Evolutionary conservation across 331 rosid genomes (phyloP).

Genomic region (Acacia pycnantha): DNA sequence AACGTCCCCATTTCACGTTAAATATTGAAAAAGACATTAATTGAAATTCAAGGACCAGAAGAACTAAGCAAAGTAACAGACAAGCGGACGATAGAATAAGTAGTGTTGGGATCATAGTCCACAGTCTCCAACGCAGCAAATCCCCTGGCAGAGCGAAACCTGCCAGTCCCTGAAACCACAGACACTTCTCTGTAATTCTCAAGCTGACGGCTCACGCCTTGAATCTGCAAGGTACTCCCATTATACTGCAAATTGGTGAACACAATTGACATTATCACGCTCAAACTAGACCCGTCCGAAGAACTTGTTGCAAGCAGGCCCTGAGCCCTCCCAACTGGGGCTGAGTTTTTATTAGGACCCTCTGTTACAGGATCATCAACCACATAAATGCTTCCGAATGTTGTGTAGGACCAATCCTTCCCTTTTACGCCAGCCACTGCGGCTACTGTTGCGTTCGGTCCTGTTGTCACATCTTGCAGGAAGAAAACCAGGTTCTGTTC

Average conservation of each 20-base stretch:
- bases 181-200: slow-evolving; percentile 47
- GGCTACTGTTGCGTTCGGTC: slow-evolving; percentile 31
- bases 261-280: slow-evolving; percentile 37
- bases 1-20: not conserved
- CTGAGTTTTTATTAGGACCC: not conserved
- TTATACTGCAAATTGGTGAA: slow-evolving; percentile 35
- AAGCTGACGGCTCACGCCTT: slow-evolving; percentile 50
- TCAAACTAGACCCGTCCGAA: slow-evolving; percentile 39
- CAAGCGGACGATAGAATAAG: slow-evolving; percentile 38
- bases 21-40: not conserved
- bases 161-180: slow-evolving; percentile 59
- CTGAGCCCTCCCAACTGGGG: slow-evolving; percentile 47
- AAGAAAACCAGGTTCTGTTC: slow-evolving; percentile 26
- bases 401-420: slow-evolving; percentile 38
- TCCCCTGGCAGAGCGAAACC: slow-evolving; percentile 50
- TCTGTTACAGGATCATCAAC: slow-evolving; percentile 43
- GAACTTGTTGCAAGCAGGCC: slow-evolving; percentile 39
- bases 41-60: not conserved
- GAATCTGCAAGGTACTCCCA: slow-evolving; percentile 53
- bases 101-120: slow-evolving; percentile 27
- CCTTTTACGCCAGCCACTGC: slow-evolving; percentile 37
- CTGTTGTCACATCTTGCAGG: slow-evolving; percentile 35
- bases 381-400: slow-evolving; percentile 54
- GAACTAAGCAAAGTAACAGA: slow-evolving; percentile 25
- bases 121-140: slow-evolving; percentile 44